Evolutionary conservation across 768 basidiomycete genomes (phyloP).

Genomic region (Lentinula raphanica): DNA sequence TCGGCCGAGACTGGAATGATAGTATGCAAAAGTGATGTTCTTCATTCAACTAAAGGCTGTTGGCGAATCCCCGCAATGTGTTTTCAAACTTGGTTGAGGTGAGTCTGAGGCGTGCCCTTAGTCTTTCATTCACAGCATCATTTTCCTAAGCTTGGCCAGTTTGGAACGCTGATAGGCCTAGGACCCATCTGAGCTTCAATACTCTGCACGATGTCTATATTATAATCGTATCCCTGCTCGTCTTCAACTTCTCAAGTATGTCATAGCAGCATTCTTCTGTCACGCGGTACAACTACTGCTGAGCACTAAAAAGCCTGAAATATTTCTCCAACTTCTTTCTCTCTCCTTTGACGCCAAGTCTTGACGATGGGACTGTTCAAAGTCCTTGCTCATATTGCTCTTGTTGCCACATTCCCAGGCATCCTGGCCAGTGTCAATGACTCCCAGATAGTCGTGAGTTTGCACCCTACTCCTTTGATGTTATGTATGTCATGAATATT

Average conservation of each 20-base stretch:
- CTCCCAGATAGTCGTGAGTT: constrained; percentile 6
- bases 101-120: too few species aligned
- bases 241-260: not conserved
- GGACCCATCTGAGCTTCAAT: not conserved
- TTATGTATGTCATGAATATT: not conserved
- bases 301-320: not conserved
- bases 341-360: not conserved
- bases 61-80: too few species aligned
- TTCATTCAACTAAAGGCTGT: too few species aligned
- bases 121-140: too few species aligned
- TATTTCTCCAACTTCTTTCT: not conserved
- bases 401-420: not conserved
- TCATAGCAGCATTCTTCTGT: not conserved
- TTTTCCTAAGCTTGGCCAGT: too few species aligned
- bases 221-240: not conserved
- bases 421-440: not conserved
- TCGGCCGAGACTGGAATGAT: too few species aligned
- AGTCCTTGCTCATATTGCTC: not conserved
- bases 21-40: too few species aligned
- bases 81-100: too few species aligned
- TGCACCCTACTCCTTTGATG: not conserved
- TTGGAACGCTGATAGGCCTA: too few species aligned
- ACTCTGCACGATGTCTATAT: too few species aligned
- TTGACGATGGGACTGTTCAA: not conserved
- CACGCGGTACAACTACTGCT: not conserved